Evolutionary conservation across 805 yeast genomes (phyloP), one percentile per base, ranked within the genome.

Genomic region (Lachancea mirantina): DNA sequence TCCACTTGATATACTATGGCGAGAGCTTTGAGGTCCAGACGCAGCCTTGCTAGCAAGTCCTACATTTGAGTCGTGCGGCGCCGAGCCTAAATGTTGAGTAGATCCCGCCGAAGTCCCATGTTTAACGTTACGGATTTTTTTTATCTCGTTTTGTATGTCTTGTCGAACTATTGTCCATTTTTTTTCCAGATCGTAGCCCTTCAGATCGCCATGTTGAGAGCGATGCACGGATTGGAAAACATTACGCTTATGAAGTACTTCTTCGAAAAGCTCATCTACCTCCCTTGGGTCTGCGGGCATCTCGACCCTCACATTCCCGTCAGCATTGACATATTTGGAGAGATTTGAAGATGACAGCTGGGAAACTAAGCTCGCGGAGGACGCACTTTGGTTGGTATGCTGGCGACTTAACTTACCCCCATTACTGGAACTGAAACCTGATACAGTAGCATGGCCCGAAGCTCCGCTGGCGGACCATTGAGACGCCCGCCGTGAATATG

Each of bases 151-250:
- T 28, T 84, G 68, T 15, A 80, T 76, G 55, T 87, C 95, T 55
- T 88, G 96, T 43, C 81, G 76, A 24, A 88, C 79, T 43, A 88
- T 68, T 79, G 84, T 77, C 95, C 96, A 87, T 59, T 89, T 89
- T 47, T 85, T 84, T 30, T 80, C 84, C 0, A 74, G 62, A 26
- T 81, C 72, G 51, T 81, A 87, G 45, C 70, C 72, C 48, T 74
- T 67, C 82, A 89, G 76, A 50, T 84, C 92, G 35, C 66, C 70
- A 43, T 78, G 77, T 3, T 92, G 95, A 32, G 72, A 73, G 16
- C 73, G 74, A 0, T 95, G 84, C 19, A 81, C 61, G 25, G 68
- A 61, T 40, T 68, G 74, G 58, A 84, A 81, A 11, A 56, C 50
- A 53, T 88, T 94, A 48, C 96, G 73, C 46, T 77, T 76, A 32